Evolutionary conservation across 139 green algal genomes (phyloP), one percentile per base, ranked within the genome.

Genomic region (Eudorina sp.): DNA sequence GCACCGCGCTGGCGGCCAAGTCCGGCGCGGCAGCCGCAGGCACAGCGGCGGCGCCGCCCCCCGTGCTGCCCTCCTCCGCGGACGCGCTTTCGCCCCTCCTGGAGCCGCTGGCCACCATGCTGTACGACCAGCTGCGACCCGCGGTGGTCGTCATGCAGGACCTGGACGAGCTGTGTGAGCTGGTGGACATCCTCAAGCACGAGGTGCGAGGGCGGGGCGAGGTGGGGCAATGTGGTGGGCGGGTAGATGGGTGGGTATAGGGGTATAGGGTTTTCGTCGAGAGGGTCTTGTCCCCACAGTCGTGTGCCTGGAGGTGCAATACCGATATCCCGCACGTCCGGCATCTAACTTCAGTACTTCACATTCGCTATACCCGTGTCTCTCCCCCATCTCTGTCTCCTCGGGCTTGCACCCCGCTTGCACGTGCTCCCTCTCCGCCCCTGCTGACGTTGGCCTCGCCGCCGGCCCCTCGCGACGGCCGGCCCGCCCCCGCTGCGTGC

Each of bases 101-200:
- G 78, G 96, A 98, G 85, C 94, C 97, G 51, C 91, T 99, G 76
- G 97, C 94, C 84, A 97, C 91, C 36, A 88, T 98, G 68, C 92
- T 99, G 68, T 99, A 99, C 86, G 98, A 99, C 70, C 86, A 92
- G 2, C 90, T 99, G 86, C 86, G 96, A 11, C 95, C 96, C 2
- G 69, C 75, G 40, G 40, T 98, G 81, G 95, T 99, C 46, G 86
- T 95, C 72, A 92, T 98, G 53, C 88, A 93, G 62, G 94, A 96
- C 66, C 86, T 99, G 40, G 96, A 98, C 72, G 86, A 92, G 74
- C 94, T 99, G 72, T 98, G 94, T 82, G 94, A 98, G 89, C 93
- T 99, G 36, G 97, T 97, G 2, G 92, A 96, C 90, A 97, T 98
- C 58, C 91, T 98, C 80, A 93, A 96, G 55, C 88, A 94, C 46